Conservation (phyloP, 1,139 yeast genomes). For the Nakaseomyces uthaithaninus region DNA sequence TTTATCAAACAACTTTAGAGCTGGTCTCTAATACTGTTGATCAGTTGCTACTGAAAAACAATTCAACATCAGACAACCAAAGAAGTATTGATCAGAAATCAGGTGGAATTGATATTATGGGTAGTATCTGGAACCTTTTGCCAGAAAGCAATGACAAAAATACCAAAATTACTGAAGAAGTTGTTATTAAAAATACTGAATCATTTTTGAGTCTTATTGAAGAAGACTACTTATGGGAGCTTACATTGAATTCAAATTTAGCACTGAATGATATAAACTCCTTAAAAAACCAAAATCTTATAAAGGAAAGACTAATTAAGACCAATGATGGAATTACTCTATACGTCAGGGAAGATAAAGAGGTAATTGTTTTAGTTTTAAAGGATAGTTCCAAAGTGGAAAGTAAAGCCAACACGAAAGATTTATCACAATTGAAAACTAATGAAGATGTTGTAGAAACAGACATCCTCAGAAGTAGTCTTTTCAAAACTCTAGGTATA, state of each 20-base stretch:
- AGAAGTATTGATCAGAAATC: conserved; percentile 5
- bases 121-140: conserved; percentile 15
- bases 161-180: not conserved
- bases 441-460: conserved; percentile 7
- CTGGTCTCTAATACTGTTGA: conserved; percentile 27
- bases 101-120: conserved; percentile 23
- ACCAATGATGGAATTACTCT: conserved; percentile 30
- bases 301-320: conserved; percentile 26
- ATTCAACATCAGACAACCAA: not conserved
- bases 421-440: not conserved
- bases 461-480: conserved; percentile 2
- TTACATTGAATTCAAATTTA: conserved; percentile 7
- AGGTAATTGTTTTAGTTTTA: conserved; percentile 18
- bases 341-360: conserved; percentile 19
- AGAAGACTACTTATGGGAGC: conserved; percentile 21
- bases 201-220: conserved; percentile 22
- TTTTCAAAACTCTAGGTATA: conserved; percentile 19
- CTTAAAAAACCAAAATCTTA: not conserved
- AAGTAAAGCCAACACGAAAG: conserved; percentile 5
- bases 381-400: conserved; percentile 27
- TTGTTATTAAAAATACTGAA: not conserved
- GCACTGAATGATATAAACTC: not conserved
- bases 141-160: not conserved
- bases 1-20: conserved; percentile 17
- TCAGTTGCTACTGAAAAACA: conserved; percentile 12